Conservation (phyloP, 164 flowering plant genomes). For the Warburgia ugandensis region DNA sequence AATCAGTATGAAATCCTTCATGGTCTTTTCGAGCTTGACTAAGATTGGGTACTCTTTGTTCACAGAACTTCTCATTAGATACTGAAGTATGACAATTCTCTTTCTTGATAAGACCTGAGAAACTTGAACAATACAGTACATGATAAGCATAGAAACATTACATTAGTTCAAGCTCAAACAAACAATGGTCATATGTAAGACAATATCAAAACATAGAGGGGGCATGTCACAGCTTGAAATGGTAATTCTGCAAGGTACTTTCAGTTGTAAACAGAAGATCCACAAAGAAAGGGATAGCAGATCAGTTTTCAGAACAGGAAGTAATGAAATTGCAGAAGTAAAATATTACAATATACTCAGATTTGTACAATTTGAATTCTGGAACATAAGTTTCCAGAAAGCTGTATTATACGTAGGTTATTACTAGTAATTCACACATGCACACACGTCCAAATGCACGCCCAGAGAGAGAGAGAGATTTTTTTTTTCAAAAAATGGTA, state of each 20-base stretch:
- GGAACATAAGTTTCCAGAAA: no score
- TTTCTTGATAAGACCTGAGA: conserved; percentile 80
- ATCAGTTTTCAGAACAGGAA: no score
- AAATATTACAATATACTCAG: conserved; percentile 1
- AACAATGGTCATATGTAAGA: not conserved
- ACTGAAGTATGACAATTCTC: conserved; percentile 22
- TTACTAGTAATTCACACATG: no score
- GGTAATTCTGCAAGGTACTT: not conserved
- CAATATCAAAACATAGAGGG: not conserved
- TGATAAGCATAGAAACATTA: conserved; percentile 32
- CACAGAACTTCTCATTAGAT: conserved; percentile 30
- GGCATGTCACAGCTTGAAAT: not conserved
- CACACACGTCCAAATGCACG: no score
- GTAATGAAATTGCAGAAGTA: not conserved
- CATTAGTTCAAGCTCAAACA: not conserved
- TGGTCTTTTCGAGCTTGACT: conserved; percentile 28
- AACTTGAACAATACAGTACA: conserved; percentile 60
- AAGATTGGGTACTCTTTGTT: conserved; percentile 24
- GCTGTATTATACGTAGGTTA: no score
- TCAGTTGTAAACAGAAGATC: not conserved
- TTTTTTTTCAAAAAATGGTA: no score
- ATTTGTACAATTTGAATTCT: no score
- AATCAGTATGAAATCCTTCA: conserved; percentile 25
- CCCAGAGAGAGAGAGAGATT: no score
- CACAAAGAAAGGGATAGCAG: no score